Percentiles rank a stretch among this genome's conserved stretches.
These are phyloP conservation scores for Plasmodiophora brassicae DNA, from an alignment of 208 protist genomes.

Conservation along the genomic window DNA sequence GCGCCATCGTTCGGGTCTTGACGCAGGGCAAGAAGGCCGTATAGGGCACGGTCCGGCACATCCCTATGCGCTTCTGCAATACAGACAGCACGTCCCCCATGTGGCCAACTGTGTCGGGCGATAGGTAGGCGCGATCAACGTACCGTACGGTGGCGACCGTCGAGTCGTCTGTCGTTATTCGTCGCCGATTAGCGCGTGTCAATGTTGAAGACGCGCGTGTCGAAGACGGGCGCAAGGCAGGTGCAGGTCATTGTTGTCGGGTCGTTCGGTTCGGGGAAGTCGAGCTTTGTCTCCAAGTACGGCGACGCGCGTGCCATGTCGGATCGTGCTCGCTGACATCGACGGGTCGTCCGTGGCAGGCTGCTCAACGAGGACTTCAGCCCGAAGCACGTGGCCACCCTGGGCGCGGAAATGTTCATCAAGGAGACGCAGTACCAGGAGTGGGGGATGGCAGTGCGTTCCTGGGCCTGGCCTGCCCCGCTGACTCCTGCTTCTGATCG, in stretches of 20 bases:
- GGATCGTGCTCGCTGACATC: too few species aligned
- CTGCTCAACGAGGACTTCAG: neutral
- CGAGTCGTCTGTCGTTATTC: too few species aligned
- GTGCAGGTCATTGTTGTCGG: conserved; percentile 7
- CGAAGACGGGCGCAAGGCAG: neutral
- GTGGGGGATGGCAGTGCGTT: neutral
- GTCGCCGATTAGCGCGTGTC: too few species aligned
- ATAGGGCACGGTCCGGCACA: too few species aligned
- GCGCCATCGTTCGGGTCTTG: neutral
- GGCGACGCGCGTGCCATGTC: neutral
- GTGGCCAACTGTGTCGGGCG: too few species aligned
- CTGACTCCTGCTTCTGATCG: neutral
- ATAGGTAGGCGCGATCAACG: too few species aligned
- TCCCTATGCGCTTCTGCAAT: too few species aligned
- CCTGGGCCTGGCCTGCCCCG: neutral
- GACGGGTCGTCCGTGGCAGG: neutral
- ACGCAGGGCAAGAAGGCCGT: neutral
- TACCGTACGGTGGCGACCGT: too few species aligned
- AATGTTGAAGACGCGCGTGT: conserved; percentile 4
- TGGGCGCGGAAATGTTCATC: conserved; percentile 6
- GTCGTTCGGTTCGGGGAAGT: neutral
- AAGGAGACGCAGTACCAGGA: conserved; percentile 3
- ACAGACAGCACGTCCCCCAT: too few species aligned
- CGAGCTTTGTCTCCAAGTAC: neutral
- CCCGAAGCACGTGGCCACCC: neutral